A percentile compares a stretch with the other conserved stretches of the same genome.
Conservation (phyloP, 495 filamentous ascomycete genomes). For the Penicillium roqueforti region DNA sequence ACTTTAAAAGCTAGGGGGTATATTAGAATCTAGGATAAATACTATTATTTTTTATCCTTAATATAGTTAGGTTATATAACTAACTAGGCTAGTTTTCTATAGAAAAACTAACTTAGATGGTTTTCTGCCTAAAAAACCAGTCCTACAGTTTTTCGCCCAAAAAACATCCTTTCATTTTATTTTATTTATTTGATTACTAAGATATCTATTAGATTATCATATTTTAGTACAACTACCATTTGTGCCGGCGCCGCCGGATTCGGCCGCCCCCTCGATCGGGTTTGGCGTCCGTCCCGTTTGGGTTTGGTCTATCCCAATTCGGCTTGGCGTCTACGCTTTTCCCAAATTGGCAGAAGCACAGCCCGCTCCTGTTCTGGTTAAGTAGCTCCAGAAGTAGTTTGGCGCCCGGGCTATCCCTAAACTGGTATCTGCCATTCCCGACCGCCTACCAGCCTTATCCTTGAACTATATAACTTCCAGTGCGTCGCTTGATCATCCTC, state of each 20-base stretch:
- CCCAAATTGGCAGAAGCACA: background rate
- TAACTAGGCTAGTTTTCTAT: too few relatives aligned
- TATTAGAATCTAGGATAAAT: too few relatives aligned
- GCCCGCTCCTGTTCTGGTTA: background rate
- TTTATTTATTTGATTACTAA: too few relatives aligned
- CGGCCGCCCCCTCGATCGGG: conserved; percentile 7
- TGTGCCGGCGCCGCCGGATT: conserved; percentile 4
- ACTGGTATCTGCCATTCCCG: background rate
- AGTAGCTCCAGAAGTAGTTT: background rate
- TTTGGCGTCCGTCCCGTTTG: conserved; percentile 1
- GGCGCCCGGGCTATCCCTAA: background rate
- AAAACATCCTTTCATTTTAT: too few relatives aligned
- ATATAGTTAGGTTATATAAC: too few relatives aligned
- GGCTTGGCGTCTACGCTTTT: conserved; percentile 1
- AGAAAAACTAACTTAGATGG: too few relatives aligned
- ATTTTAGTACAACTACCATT: background rate
- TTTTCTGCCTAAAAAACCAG: too few relatives aligned
- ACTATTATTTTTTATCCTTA: too few relatives aligned
- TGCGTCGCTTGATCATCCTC: conserved; percentile 6
- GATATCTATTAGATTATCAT: too few relatives aligned
- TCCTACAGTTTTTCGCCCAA: too few relatives aligned
- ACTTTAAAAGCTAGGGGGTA: too few relatives aligned
- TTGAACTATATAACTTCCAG: conserved; percentile 4
- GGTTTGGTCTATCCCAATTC: background rate
- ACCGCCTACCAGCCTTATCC: background rate